Conservation (phyloP, 225 moss, liverwort and hornwort genomes). For the Lunularia cruciata region DNA sequence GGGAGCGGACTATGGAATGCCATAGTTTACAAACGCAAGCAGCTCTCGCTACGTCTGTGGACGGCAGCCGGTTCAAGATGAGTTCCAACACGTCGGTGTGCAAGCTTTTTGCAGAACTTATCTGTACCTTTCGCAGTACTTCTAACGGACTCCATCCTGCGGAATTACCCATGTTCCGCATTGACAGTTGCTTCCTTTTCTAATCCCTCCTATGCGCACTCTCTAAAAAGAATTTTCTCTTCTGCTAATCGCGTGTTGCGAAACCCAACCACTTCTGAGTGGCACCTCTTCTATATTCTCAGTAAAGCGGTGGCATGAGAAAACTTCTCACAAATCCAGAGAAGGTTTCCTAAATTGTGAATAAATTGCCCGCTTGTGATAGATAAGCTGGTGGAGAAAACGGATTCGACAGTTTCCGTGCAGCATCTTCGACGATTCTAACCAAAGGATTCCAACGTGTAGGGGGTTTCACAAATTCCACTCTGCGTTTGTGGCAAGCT, state of each 20-base stretch:
- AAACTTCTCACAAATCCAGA: not conserved
- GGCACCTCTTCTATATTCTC: too few relatives aligned
- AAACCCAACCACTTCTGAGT: too few relatives aligned
- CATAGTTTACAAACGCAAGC: constrained; percentile 23
- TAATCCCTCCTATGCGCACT: not conserved
- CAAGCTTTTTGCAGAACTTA: not conserved
- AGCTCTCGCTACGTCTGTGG: constrained; percentile 14
- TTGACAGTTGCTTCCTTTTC: not conserved
- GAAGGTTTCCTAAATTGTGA: too few relatives aligned
- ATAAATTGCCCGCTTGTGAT: too few relatives aligned
- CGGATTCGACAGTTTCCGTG: too few relatives aligned
- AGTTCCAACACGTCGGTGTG: constrained; percentile 14
- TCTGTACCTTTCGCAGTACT: not conserved
- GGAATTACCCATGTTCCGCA: not conserved
- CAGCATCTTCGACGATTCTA: too few relatives aligned
- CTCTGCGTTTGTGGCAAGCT: not conserved
- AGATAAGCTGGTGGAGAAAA: too few relatives aligned
- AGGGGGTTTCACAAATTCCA: not conserved
- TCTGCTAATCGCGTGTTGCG: not conserved
- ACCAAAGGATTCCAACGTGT: not conserved
- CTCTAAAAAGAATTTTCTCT: too few relatives aligned
- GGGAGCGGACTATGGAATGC: constrained; percentile 20
- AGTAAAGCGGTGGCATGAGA: not conserved
- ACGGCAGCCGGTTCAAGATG: constrained; percentile 17
- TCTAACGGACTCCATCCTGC: not conserved